These are phyloP conservation scores for Paramecium pentaurelia DNA, from an alignment of 73 alveolate genomes.

Conservation along the genomic window DNA sequence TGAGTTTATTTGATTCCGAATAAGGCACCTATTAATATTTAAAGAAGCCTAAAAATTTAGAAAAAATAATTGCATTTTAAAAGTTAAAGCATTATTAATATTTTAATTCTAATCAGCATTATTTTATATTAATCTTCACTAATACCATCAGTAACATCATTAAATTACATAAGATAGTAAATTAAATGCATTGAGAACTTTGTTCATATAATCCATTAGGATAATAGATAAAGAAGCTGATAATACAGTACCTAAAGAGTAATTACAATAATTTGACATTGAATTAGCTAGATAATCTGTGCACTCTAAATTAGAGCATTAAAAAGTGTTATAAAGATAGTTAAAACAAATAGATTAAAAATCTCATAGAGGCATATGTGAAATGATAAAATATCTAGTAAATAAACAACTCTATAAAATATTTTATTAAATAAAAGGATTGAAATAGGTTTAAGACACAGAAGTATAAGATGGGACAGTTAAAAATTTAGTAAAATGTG, in stretches of 20 bases:
- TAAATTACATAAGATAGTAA: conserved; percentile 16
- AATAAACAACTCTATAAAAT: neutral
- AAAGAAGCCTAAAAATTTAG: neutral
- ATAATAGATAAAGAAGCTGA: neutral
- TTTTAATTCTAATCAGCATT: conserved; percentile 18
- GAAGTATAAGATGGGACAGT: neutral
- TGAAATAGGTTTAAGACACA: neutral
- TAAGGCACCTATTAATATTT: neutral
- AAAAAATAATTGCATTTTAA: neutral
- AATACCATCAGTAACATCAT: conserved; percentile 13
- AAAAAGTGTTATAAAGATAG: neutral
- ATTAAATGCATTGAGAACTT: neutral
- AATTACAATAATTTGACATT: neutral
- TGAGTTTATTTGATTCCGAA: neutral
- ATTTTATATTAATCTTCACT: neutral
- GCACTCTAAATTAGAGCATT: conserved; percentile 19
- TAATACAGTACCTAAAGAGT: neutral
- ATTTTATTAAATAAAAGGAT: neutral
- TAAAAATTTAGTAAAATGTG: neutral
- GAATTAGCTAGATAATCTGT: neutral
- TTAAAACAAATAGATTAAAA: neutral
- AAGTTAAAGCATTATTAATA: neutral
- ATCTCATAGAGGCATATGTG: neutral
- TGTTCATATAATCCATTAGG: neutral
- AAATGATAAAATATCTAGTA: neutral